Evolutionary conservation across 1,284 basidiomycete species (phyloP), one percentile per base, ranked within the genome.

Genomic region (Fomitopsis palustris): DNA sequence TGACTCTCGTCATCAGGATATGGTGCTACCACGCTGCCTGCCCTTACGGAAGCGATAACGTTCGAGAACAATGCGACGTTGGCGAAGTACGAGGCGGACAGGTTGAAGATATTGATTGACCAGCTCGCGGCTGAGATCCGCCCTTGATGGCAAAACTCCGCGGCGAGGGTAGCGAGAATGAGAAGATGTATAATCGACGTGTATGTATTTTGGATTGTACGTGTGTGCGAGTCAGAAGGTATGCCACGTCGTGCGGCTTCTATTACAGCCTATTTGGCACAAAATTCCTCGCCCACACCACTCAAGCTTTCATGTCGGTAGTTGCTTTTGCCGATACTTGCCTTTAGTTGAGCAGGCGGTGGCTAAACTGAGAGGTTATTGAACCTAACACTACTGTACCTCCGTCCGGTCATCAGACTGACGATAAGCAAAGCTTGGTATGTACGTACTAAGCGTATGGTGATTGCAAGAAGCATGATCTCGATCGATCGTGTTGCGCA

Each of bases 1-100:
- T 16, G 2, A 25, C 9, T 53, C 33, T 23, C 53, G 27, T 25
- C 43, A 10, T 37, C 27, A 88, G 90, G 89, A 3, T 96, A 96
- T 67, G 94, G 93, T 16, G 92, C 92, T 2, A 93, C 92, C 0
- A 91, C 92, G 1, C 81, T 96, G 71, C 94, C 93, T 3, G 92
- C 84, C 5, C 77, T 96, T 45, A 92, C 88, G 0, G 93, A 96
- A 71, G 86, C 92, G 1, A 80, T 95, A 61, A 82, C 84, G 7
- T 82, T 86, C 56, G 90, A 93, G 61, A 80, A 86, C 65, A 85
- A 89, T 64, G 66, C 73, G 17, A 82, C 80, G 16, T 72, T 87
- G 56, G 88, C 87, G 0, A 74, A 83, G 62, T 75, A 82, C 60
- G 92, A 94, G 70, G 82, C 83, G n/a, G 72, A 76, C 16, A 82